phyloP scores from a whole-genome alignment of 306 rosid genomes.

The Fagus crenata region DNA sequence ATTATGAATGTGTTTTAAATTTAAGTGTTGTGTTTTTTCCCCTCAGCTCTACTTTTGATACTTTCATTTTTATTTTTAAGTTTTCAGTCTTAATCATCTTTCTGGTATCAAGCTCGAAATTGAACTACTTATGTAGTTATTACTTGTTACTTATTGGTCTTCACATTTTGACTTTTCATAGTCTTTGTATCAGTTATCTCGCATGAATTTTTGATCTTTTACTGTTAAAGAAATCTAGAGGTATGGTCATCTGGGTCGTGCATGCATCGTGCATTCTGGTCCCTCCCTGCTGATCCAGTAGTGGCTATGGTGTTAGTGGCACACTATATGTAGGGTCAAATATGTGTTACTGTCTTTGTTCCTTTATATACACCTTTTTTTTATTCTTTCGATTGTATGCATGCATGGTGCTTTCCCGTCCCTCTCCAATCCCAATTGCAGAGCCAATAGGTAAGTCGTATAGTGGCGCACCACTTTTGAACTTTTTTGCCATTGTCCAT shows the following conservation, averaged over 20 bases:
- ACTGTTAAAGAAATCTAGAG: constrained; percentile 10
- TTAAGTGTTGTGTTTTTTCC: too few species aligned
- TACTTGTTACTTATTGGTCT: too few species aligned
- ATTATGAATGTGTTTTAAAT: too few species aligned
- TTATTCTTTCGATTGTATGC: constrained; percentile 12
- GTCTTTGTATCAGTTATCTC: too few species aligned
- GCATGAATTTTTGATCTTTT: not conserved
- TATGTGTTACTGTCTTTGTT: constrained; percentile 16
- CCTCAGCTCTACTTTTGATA: too few species aligned
- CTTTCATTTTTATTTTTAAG: not conserved
- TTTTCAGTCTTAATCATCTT: not conserved
- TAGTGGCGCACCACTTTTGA: constrained; percentile 33
- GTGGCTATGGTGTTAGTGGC: constrained; percentile 18
- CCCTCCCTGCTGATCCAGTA: not conserved
- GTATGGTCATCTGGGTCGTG: not conserved
- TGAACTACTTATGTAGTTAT: too few species aligned
- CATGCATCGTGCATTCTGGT: constrained; percentile 13
- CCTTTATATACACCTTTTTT: not conserved
- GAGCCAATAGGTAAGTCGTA: constrained; percentile 12
- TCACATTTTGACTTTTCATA: too few species aligned
- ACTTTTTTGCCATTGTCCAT: constrained; percentile 11
- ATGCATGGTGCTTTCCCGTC: constrained; percentile 20
- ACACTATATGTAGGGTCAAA: not conserved
- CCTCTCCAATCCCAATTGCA: not conserved
- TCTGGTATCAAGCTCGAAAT: too few species aligned